These are phyloP conservation scores for Penicillium silybi DNA, from an alignment of 495 filamentous ascomycete species.

Conservation along the genomic window DNA sequence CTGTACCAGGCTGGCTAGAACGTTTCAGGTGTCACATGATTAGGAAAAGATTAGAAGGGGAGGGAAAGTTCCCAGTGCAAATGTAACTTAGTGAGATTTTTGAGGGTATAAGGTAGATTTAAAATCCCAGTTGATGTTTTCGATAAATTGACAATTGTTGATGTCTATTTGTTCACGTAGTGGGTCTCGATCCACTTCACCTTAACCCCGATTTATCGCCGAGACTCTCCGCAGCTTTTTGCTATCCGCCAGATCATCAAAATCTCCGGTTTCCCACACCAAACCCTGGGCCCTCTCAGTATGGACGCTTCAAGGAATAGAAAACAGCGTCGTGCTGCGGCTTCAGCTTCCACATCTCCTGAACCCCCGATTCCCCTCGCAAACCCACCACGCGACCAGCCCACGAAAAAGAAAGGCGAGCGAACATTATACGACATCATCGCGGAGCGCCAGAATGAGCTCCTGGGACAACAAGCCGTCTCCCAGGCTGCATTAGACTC, in stretches of 20 bases:
- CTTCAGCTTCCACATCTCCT: constrained; percentile 4
- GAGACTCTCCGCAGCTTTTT: constrained; percentile 8
- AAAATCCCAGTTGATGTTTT: neutral
- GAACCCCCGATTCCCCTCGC: constrained; percentile 34
- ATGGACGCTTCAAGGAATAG: constrained; percentile 44
- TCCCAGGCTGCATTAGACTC: neutral
- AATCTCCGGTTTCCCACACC: neutral
- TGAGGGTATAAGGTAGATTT: neutral
- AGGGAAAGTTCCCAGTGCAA: neutral
- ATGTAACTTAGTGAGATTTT: neutral
- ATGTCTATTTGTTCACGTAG: neutral
- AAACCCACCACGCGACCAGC: constrained; percentile 27
- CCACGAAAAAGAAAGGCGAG: constrained; percentile 25
- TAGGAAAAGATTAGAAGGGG: neutral
- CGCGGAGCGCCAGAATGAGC: constrained; percentile 41
- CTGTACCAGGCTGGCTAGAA: constrained; percentile 76
- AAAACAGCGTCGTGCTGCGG: constrained; percentile 47
- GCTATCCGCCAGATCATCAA: constrained; percentile 12
- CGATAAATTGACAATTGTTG: neutral
- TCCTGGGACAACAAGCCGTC: constrained; percentile 16
- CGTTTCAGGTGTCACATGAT: neutral
- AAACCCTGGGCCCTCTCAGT: neutral
- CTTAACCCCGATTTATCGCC: constrained; percentile 15
- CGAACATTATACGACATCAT: constrained; percentile 51
- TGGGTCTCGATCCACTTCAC: neutral